Conservation (phyloP, 176 grass and related monocot species). For the Triticum urartu region DNA sequence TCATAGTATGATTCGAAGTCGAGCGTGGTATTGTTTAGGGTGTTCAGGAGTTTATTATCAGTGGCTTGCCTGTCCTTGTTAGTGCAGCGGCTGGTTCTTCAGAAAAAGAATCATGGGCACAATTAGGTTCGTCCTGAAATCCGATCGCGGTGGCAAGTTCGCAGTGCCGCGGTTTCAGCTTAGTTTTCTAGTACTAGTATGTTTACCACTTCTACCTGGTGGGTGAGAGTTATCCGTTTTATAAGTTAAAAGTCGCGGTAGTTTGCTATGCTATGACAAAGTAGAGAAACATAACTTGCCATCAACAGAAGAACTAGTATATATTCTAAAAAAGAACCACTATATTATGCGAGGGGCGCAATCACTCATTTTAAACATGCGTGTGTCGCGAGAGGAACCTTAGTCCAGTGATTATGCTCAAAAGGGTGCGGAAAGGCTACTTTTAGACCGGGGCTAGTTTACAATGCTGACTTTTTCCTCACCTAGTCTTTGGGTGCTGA, state of each 20-base stretch:
- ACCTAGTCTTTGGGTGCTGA: conserved; percentile 20
- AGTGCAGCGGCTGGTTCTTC: background rate
- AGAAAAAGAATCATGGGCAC: background rate
- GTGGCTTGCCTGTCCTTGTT: background rate
- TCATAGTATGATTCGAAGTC: background rate
- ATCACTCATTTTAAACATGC: conserved; percentile 10
- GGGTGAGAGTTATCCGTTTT: background rate
- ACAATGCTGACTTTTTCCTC: background rate
- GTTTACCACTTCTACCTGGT: background rate
- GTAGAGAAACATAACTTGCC: conserved; percentile 20
- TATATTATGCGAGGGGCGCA: background rate
- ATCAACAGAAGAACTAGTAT: background rate
- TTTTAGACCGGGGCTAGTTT: background rate
- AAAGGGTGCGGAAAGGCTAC: background rate
- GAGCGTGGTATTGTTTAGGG: background rate
- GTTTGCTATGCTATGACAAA: conserved; percentile 4
- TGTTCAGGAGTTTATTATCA: background rate
- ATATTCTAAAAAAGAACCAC: background rate
- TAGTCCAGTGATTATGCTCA: background rate
- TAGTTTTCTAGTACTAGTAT: background rate
- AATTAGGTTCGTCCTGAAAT: background rate
- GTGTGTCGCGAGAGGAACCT: background rate
- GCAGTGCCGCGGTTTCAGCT: background rate
- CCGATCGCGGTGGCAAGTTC: background rate
- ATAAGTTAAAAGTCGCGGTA: background rate